A percentile compares a stretch with the other conserved stretches of the same genome.
Evolutionary conservation across 1,284 basidiomycete species (phyloP).

Genomic region (Anthracocystis setariae): DNA sequence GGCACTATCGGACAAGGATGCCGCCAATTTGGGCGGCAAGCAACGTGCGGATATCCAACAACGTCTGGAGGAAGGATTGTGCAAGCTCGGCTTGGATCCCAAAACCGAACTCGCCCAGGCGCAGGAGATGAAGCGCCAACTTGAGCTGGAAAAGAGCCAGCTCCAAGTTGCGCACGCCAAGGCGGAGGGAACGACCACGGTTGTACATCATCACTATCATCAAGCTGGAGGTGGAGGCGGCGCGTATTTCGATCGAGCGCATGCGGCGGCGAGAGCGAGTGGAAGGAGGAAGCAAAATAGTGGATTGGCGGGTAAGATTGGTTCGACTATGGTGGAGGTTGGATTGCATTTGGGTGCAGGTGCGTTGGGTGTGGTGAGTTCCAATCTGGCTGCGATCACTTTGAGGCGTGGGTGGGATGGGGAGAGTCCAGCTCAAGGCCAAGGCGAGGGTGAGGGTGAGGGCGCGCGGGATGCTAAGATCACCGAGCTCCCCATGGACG

Average conservation of each 20-base stretch:
- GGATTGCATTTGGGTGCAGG: slow-evolving; percentile 45
- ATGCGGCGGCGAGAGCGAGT: slow-evolving; percentile 34
- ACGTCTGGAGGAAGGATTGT: slow-evolving; percentile 45
- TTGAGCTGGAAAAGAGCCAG: slow-evolving; percentile 33
- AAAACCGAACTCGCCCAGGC: slow-evolving; percentile 34
- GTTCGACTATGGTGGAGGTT: slow-evolving; percentile 32
- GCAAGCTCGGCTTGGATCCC: slow-evolving; percentile 42
- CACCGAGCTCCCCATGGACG: slow-evolving; percentile 16
- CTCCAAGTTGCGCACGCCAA: slow-evolving; percentile 16
- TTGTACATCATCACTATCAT: slow-evolving; percentile 48
- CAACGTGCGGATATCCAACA: slow-evolving; percentile 38
- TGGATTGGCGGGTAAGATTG: slow-evolving; percentile 37
- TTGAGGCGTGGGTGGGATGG: slow-evolving; percentile 1
- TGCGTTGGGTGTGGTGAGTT: slow-evolving; percentile 31
- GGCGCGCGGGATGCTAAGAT: slow-evolving; percentile 26
- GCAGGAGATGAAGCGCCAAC: slow-evolving; percentile 31
- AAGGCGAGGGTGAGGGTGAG: background rate
- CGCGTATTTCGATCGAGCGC: slow-evolving; percentile 25
- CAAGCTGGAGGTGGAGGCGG: slow-evolving; percentile 14
- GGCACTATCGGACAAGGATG: slow-evolving; percentile 47
- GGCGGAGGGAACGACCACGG: slow-evolving; percentile 9
- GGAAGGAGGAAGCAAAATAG: slow-evolving; percentile 1
- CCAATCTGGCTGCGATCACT: slow-evolving; percentile 42
- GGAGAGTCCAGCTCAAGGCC: background rate
- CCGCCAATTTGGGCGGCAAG: slow-evolving; percentile 27